Base-by-base conservation (phyloP, 2,329 filamentous ascomycete genomes). In the Paracamarosporium sp. region DNA sequence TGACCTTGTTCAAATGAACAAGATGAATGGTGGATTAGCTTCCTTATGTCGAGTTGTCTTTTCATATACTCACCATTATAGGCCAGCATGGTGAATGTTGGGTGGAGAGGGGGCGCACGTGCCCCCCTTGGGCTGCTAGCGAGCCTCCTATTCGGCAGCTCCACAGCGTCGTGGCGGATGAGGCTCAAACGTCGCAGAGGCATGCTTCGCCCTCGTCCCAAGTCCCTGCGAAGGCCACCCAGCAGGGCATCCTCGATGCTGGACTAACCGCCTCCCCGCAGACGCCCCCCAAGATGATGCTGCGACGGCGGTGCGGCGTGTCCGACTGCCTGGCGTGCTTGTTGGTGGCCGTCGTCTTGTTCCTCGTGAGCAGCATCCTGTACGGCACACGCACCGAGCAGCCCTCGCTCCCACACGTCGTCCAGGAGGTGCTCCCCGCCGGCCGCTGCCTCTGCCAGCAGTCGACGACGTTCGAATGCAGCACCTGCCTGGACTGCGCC, bases 321-420 rank as follows among this genome's bases (percentile, higher is more conserved):
- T 57, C 61, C 17, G 69, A 73, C 51, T 61, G 64, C 45, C 63
- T 74, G 17, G 64, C 65, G 33, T 67, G 68, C 57, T 66, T 74
- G 60, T 66, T 70, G 61, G 47, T 71, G 41, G 64, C 65, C 17
- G 62, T 73, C 51, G 62, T 73, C 53, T 62, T 74, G 61, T 57
- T 72, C 45, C 64, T 74, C 55, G 56, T 72, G 48, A 72, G 67
- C 63, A 67, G 67, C 48, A 73, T 74, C 43, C 56, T 74, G 11
- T 74, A 73, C 55, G 71, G 70, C 61, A 74, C 70, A 13, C 71
- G 70, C 55, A 69, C 67, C 40, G 67, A 72, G 59, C 65, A 63
- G 50, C 68, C 66, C 17, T 60, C 57, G 3, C 58, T 74, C 12
- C 71, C 71, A n/a, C 61, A 65, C 11, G 61, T 72, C 27, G 70